A percentile compares a stretch with the other conserved stretches of the same genome.
Evolutionary conservation across 2,329 filamentous ascomycete species (phyloP).

Genomic region (Botrytis cinerea): DNA sequence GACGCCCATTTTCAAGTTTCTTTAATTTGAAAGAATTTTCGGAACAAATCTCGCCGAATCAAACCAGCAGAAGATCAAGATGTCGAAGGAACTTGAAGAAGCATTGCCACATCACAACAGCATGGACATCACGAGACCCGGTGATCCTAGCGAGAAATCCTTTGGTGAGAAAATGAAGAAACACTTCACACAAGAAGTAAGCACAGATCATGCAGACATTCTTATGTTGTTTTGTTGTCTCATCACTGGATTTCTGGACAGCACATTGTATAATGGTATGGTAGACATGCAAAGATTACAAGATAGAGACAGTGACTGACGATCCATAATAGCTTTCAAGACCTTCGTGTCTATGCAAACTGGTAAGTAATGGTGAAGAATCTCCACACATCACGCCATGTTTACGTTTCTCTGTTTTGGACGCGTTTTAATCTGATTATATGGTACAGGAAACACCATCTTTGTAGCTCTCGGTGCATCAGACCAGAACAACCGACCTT

Average conservation of each 20-base stretch:
- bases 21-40: not conserved
- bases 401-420: not conserved
- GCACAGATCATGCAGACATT: constrained; percentile 21
- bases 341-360: constrained; percentile 54
- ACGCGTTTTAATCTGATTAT: not conserved
- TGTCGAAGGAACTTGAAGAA: constrained; percentile 7
- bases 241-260: constrained; percentile 76
- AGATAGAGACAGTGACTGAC: constrained; percentile 1
- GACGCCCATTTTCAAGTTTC: not conserved
- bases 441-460: constrained; percentile 66
- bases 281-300: not conserved
- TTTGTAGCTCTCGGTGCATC: constrained; percentile 74
- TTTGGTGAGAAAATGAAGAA: constrained; percentile 11
- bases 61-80: not conserved
- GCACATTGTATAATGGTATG: constrained; percentile 47
- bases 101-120: constrained; percentile 10
- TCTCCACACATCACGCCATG: not conserved
- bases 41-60: not conserved
- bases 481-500: constrained; percentile 51
- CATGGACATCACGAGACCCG: not conserved
- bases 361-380: constrained; percentile 49
- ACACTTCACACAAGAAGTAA: constrained; percentile 18
- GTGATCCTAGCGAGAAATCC: not conserved
- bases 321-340: constrained; percentile 22
- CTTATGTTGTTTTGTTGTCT: constrained; percentile 67